Evolutionary conservation across 345 rosid genomes (phyloP).

Genomic region (thale cress (Arabidopsis thaliana)): TAIR10.1 NC_003074.8:17618501-17619000

Average conservation of each 20-base stretch:
- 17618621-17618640: background rate
- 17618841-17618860: constrained; percentile 66
- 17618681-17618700: constrained; percentile 43
- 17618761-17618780: background rate
- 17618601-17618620: background rate
- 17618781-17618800: background rate
- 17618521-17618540: constrained; percentile 17
- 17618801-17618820: background rate
- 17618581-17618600: background rate
- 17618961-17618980: constrained; percentile 19
- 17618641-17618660: constrained; percentile 20
- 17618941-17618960: constrained; percentile 44
- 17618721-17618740: constrained; percentile 49
- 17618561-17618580: background rate
- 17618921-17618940: constrained; percentile 51
- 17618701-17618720: constrained; percentile 52
- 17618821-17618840: constrained; percentile 25
- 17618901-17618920: constrained; percentile 62
- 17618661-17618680: constrained; percentile 61
- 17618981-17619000: constrained; percentile 49
- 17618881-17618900: constrained; percentile 61
- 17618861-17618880: constrained; percentile 46
- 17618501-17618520: constrained; percentile 4
- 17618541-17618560: constrained; percentile 19
- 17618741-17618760: constrained; percentile 54